Evolutionary conservation across 2,329 filamentous ascomycete species (phyloP).

Genomic region (Pestalotiopsis fici): DNA sequence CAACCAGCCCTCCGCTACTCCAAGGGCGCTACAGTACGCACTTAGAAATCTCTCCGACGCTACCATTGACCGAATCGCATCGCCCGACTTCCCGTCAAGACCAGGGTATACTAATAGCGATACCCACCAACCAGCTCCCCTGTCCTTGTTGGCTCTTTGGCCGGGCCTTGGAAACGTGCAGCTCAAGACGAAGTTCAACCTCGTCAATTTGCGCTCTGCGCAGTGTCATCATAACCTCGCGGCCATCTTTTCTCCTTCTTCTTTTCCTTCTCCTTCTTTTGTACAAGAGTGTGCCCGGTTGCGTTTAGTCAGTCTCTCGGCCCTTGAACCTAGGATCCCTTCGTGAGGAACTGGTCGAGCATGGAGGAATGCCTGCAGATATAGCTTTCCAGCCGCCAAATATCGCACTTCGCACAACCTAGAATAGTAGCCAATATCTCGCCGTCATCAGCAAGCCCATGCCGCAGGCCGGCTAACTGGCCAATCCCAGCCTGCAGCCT

Average conservation of each 20-base stretch:
- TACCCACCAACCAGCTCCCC: constrained; percentile 6
- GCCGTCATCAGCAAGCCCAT: neutral
- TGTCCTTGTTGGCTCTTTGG: neutral
- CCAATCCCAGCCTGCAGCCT: constrained; percentile 2
- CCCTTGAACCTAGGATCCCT: constrained; percentile 10
- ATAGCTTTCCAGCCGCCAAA: constrained; percentile 16
- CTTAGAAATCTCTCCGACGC: neutral
- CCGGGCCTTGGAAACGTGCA: constrained; percentile 5
- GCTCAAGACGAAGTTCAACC: constrained; percentile 11
- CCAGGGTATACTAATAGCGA: neutral
- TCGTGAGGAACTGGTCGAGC: neutral
- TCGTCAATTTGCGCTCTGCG: constrained; percentile 12
- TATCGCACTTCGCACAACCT: constrained; percentile 13
- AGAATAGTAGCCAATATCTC: constrained; percentile 1
- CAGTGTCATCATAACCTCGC: neutral
- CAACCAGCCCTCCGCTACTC: neutral
- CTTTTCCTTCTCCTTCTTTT: neutral
- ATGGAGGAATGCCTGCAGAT: neutral
- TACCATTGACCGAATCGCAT: neutral
- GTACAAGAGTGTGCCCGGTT: neutral
- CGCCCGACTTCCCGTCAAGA: neutral
- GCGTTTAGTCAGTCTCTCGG: neutral
- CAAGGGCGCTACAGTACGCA: neutral
- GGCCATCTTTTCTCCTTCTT: neutral
- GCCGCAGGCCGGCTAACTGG: neutral